Percentiles rank a stretch among this genome's conserved stretches.
Evolutionary conservation across 208 protist genomes (phyloP).

Genomic region (Strigomonas culicis): DNA sequence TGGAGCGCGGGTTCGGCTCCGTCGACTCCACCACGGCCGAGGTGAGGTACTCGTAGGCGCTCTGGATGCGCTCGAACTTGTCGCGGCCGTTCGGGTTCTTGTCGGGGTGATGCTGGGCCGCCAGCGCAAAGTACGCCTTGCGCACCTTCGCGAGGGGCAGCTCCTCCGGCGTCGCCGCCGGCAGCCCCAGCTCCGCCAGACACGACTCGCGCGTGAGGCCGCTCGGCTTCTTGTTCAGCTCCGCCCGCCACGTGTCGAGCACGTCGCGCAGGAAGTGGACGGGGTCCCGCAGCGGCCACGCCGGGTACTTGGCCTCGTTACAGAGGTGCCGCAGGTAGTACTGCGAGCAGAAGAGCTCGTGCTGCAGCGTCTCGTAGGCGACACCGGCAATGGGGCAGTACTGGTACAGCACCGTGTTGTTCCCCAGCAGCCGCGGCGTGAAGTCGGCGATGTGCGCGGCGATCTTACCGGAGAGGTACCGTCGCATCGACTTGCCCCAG

Average conservation of each 20-base stretch:
- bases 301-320: slow-evolving; percentile 82
- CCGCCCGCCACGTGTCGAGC: slow-evolving; percentile 76
- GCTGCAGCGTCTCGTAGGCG: slow-evolving; percentile 78
- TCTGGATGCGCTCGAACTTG: slow-evolving; percentile 91
- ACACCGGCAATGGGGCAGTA: slow-evolving; percentile 92
- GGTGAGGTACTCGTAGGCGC: slow-evolving; percentile 87
- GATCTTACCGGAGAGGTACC: slow-evolving; percentile 87
- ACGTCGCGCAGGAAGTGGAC: slow-evolving; percentile 84
- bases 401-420: slow-evolving; percentile 86
- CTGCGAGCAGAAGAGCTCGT: slow-evolving; percentile 93
- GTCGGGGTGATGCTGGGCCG: slow-evolving; percentile 94
- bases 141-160: slow-evolving; percentile 61
- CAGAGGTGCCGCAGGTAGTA: slow-evolving; percentile 96
- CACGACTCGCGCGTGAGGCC: slow-evolving; percentile 57
- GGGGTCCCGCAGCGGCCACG: slow-evolving; percentile 91
- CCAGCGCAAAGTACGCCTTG: slow-evolving; percentile 93
- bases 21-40: slow-evolving; percentile 10
- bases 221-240: slow-evolving; percentile 85
- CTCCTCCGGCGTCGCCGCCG: neutral
- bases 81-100: slow-evolving; percentile 95
- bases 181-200: slow-evolving; percentile 75
- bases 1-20: slow-evolving; percentile 52
- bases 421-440: slow-evolving; percentile 88
- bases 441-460: slow-evolving; percentile 91
- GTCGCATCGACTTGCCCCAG: slow-evolving; percentile 93